Conservation (phyloP, 2,329 filamentous ascomycete species). For the Mycogone perniciosa region DNA sequence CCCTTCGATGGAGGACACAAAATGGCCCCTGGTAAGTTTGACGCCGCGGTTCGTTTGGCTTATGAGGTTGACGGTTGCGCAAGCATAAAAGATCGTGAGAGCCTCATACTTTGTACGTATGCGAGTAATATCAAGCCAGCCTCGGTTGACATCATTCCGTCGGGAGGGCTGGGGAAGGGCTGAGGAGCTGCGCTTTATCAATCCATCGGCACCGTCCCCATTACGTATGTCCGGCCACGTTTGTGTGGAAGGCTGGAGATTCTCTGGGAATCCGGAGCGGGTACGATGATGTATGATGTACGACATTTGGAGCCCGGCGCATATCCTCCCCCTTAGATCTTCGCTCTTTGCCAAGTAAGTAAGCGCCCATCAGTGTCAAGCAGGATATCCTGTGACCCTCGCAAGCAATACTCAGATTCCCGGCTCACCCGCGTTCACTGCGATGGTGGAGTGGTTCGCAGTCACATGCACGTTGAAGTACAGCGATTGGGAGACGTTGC, state of each 20-base stretch:
- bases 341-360: background rate
- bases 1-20: too few relatives aligned
- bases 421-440: conserved; percentile 1
- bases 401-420: background rate
- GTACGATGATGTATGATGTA: background rate
- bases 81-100: too few relatives aligned
- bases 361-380: background rate
- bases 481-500: conserved; percentile 4
- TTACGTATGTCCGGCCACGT: conserved; percentile 4
- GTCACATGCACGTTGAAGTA: conserved; percentile 9
- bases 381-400: conserved; percentile 9
- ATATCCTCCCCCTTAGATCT: background rate
- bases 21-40: too few relatives aligned
- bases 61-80: too few relatives aligned
- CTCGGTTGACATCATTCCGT: too few relatives aligned
- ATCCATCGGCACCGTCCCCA: conserved; percentile 5
- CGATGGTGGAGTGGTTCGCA: conserved; percentile 3
- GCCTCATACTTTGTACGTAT: too few relatives aligned
- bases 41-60: too few relatives aligned
- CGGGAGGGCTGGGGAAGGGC: background rate
- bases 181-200: conserved; percentile 7
- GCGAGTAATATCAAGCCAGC: too few relatives aligned
- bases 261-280: too few relatives aligned
- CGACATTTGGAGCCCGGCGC: background rate
- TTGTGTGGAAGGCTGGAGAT: background rate